These are phyloP conservation scores for Esteya vermicola DNA, from an alignment of 2,329 filamentous ascomycete genomes.

Conservation along the genomic window DNA sequence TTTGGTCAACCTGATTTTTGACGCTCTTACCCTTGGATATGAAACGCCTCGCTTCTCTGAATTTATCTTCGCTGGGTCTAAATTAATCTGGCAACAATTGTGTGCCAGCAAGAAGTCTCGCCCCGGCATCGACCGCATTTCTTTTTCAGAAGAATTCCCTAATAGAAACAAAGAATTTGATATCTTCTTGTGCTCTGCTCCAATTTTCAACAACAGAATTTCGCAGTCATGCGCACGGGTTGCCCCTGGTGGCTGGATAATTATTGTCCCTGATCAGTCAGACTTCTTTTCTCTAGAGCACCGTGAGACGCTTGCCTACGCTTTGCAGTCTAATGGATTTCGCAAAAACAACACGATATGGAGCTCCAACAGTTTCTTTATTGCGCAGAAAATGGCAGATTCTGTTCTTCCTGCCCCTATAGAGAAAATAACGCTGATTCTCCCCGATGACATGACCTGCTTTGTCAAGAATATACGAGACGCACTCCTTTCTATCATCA, in stretches of 20 bases:
- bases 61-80: slow-evolving; percentile 16
- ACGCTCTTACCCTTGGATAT: slow-evolving; percentile 11
- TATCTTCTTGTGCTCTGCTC: slow-evolving; percentile 1
- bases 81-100: slow-evolving; percentile 2
- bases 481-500: neutral
- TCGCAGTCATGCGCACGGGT: neutral
- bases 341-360: no score
- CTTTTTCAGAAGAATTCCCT: neutral
- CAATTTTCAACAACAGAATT: neutral
- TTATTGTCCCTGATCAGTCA: slow-evolving; percentile 2
- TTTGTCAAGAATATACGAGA: neutral
- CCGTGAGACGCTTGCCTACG: neutral
- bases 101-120: neutral
- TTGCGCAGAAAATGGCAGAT: neutral
- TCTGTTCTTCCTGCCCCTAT: neutral
- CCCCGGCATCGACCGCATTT: slow-evolving; percentile 3
- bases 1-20: slow-evolving; percentile 12
- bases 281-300: neutral
- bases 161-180: neutral
- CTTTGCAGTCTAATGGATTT: neutral
- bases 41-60: slow-evolving; percentile 20
- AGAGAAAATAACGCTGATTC: slow-evolving; percentile 1
- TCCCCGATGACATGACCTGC: slow-evolving; percentile 3
- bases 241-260: slow-evolving; percentile 4
- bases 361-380: neutral